Conservation (phyloP, 306 rosid species). For the Citrullus mucosospermus region DNA sequence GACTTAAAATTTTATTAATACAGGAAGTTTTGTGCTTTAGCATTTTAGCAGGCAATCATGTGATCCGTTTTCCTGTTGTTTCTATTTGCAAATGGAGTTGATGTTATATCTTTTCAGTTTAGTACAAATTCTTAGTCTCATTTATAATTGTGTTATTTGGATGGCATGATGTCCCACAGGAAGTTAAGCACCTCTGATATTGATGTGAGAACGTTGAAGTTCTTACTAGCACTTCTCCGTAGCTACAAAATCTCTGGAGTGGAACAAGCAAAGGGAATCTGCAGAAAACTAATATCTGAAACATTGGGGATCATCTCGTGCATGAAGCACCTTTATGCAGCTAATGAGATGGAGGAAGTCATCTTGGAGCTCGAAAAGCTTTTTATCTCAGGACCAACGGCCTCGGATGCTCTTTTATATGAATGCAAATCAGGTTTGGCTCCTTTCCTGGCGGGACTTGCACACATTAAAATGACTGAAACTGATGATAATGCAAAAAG, state of each 20-base stretch:
- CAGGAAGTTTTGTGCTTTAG: neutral
- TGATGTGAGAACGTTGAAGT: conserved; percentile 50
- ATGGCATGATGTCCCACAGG: conserved; percentile 25
- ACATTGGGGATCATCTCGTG: conserved; percentile 46
- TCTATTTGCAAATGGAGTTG: neutral
- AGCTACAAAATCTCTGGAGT: conserved; percentile 39
- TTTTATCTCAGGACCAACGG: conserved; percentile 50
- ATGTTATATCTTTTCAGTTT: neutral
- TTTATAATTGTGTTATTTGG: neutral
- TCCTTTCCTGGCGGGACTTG: conserved; percentile 55
- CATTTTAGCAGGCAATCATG: neutral
- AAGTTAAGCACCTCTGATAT: conserved; percentile 30
- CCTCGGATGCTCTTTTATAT: conserved; percentile 24
- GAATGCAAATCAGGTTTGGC: conserved; percentile 79
- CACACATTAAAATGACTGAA: conserved; percentile 49
- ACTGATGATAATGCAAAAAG: conserved; percentile 38
- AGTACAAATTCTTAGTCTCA: neutral
- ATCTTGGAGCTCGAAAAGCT: conserved; percentile 48
- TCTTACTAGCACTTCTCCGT: conserved; percentile 35
- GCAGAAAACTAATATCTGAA: conserved; percentile 56
- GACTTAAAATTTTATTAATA: neutral
- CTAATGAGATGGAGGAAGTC: conserved; percentile 49
- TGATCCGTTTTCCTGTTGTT: neutral
- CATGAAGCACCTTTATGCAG: conserved; percentile 38
- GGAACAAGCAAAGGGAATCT: conserved; percentile 34